These are phyloP conservation scores for Microsporum audouinii DNA, from an alignment of 2,329 filamentous ascomycete species.

Conservation along the genomic window DNA sequence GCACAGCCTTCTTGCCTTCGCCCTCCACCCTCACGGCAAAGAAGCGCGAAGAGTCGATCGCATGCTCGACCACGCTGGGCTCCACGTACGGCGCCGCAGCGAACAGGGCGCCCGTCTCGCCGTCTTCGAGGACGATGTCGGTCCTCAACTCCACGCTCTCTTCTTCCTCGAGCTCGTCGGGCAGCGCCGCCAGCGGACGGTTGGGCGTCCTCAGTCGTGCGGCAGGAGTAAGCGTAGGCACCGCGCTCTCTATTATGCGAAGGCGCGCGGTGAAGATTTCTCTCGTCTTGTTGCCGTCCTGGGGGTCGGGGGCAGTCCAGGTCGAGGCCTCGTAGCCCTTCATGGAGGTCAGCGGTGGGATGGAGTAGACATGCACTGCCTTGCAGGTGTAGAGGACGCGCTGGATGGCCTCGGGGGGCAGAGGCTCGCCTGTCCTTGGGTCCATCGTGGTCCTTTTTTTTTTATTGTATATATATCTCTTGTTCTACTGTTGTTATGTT, in stretches of 20 bases:
- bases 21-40: constrained; percentile 74
- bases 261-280: constrained; percentile 79
- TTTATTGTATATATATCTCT: not conserved
- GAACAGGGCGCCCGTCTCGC: constrained; percentile 61
- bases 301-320: constrained; percentile 53
- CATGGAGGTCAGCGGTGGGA: constrained; percentile 65
- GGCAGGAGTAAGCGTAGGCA: constrained; percentile 23
- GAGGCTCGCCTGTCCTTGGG: constrained; percentile 55
- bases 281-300: constrained; percentile 49
- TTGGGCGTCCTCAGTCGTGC: not conserved
- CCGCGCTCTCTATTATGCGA: constrained; percentile 64
- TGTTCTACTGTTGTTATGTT: not conserved
- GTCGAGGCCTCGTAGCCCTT: constrained; percentile 65
- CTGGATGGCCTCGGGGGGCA: constrained; percentile 68
- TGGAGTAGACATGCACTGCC: constrained; percentile 74
- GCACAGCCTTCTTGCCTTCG: constrained; percentile 61
- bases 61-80: constrained; percentile 58
- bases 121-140: constrained; percentile 70
- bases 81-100: constrained; percentile 69
- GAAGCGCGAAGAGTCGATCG: constrained; percentile 69
- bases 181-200: constrained; percentile 10
- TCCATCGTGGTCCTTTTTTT: constrained; percentile 40
- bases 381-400: constrained; percentile 67
- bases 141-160: constrained; percentile 45
- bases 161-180: constrained; percentile 26